Evolutionary conservation across 2,329 filamentous ascomycete species (phyloP).

Genomic region (Coniochaeta prunicola): DNA sequence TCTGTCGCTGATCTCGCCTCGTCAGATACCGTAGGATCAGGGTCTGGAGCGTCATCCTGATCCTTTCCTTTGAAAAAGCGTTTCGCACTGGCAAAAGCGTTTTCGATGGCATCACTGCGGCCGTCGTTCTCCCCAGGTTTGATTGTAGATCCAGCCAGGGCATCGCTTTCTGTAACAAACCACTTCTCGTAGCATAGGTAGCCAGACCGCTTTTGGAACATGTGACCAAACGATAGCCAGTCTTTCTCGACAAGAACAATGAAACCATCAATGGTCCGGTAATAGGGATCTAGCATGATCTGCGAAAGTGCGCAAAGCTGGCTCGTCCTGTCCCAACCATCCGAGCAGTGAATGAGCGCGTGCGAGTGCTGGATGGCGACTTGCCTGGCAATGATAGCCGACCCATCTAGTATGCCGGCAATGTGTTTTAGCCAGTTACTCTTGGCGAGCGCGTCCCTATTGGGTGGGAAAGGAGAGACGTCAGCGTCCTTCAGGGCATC

Average conservation of each 20-base stretch:
- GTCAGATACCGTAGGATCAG: slow-evolving; percentile 49
- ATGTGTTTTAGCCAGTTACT: slow-evolving; percentile 94
- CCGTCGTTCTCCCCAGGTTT: slow-evolving; percentile 56
- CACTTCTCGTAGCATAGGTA: slow-evolving; percentile 86
- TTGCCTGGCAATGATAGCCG: slow-evolving; percentile 75
- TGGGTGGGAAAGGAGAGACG: slow-evolving; percentile 74
- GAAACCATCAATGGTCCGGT: slow-evolving; percentile 88
- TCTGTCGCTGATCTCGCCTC: slow-evolving; percentile 20
- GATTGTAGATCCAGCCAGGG: slow-evolving; percentile 55
- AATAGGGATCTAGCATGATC: slow-evolving; percentile 92
- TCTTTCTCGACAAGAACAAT: slow-evolving; percentile 94
- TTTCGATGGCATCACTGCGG: slow-evolving; percentile 71
- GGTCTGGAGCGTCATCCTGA: slow-evolving; percentile 49
- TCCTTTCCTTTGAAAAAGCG: slow-evolving; percentile 81
- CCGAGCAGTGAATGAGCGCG: slow-evolving; percentile 93
- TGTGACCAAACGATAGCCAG: slow-evolving; percentile 95
- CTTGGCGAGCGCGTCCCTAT: slow-evolving; percentile 69
- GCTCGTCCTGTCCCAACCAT: slow-evolving; percentile 96
- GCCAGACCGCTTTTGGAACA: slow-evolving; percentile 90
- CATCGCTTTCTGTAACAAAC: slow-evolving; percentile 83
- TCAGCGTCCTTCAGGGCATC: slow-evolving; percentile 91
- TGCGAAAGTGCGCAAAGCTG: slow-evolving; percentile 89
- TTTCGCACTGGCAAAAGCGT: slow-evolving; percentile 74
- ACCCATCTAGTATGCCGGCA: slow-evolving; percentile 72
- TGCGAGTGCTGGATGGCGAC: slow-evolving; percentile 91